Percentiles rank a stretch among this genome's conserved stretches.
These are phyloP conservation scores for Aspergillus bridgeri DNA, from an alignment of 495 filamentous ascomycete species.

Conservation along the genomic window DNA sequence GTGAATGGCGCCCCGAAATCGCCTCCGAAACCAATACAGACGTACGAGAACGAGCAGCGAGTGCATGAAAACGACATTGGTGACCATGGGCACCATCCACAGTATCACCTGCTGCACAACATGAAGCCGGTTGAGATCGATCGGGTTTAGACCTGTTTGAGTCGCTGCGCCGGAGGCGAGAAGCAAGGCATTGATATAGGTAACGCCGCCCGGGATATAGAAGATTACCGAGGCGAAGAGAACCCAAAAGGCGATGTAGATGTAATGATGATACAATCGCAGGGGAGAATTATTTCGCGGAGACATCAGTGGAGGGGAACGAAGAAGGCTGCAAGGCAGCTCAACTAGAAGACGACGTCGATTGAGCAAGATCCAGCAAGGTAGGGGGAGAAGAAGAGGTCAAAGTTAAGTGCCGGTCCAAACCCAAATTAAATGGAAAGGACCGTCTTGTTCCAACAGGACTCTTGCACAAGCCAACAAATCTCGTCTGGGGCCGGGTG, in stretches of 20 bases:
- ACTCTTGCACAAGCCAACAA: neutral
- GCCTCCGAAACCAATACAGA: constrained; percentile 87
- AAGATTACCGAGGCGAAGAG: constrained; percentile 68
- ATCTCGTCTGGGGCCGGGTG: neutral
- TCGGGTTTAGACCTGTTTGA: constrained; percentile 79
- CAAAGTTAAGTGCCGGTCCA: too few species aligned
- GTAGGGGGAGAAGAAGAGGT: too few species aligned
- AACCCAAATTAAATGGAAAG: too few species aligned
- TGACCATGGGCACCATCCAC: constrained; percentile 61
- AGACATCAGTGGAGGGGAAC: neutral
- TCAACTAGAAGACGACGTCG: neutral
- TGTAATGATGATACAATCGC: constrained; percentile 54
- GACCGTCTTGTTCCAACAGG: too few species aligned
- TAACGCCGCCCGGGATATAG: constrained; percentile 52
- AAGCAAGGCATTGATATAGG: constrained; percentile 82
- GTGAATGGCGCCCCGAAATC: constrained; percentile 60
- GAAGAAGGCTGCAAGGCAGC: neutral
- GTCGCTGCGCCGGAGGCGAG: constrained; percentile 73
- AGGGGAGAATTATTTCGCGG: constrained; percentile 12
- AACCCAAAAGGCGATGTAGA: constrained; percentile 64
- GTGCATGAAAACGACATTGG: constrained; percentile 82
- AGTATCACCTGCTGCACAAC: constrained; percentile 68
- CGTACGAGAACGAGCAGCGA: constrained; percentile 80
- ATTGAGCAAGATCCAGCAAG: neutral
- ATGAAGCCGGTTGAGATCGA: constrained; percentile 65